phyloP scores from a whole-genome alignment of 2,329 filamentous ascomycete genomes.

The Colletotrichum lentis region DNA sequence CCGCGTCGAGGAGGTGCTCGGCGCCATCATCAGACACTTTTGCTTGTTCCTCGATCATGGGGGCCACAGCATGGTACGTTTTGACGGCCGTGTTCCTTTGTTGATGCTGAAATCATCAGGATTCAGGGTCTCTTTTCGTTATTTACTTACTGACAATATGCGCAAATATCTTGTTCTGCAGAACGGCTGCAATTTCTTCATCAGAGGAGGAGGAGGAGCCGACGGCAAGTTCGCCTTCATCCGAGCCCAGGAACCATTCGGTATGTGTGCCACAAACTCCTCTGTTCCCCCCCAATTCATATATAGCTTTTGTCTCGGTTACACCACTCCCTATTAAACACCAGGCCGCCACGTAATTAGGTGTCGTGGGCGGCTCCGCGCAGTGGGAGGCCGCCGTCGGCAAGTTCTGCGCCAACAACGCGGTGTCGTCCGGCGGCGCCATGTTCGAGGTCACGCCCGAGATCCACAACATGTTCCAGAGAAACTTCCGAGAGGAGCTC shows the following conservation, averaged over 20 bases:
- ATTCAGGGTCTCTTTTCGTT: too few relatives aligned
- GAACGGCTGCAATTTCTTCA: constrained; percentile 29
- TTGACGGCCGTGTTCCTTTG: not conserved
- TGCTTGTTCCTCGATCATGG: constrained; percentile 34
- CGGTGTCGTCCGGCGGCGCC: too few relatives aligned
- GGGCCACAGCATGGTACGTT: constrained; percentile 34
- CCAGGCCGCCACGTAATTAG: too few relatives aligned
- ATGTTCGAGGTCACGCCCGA: not conserved
- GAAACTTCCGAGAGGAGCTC: not conserved
- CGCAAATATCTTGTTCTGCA: not conserved
- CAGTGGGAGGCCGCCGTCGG: constrained; percentile 29
- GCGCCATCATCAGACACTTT: not conserved
- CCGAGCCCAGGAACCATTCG: constrained; percentile 1
- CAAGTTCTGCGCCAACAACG: constrained; percentile 10
- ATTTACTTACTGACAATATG: too few relatives aligned
- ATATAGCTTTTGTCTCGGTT: too few relatives aligned
- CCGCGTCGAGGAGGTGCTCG: not conserved
- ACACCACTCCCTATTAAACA: too few relatives aligned
- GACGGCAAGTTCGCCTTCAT: not conserved
- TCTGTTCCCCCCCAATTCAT: too few relatives aligned
- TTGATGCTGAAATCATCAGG: too few relatives aligned
- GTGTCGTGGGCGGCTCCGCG: constrained; percentile 18
- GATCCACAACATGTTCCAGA: not conserved
- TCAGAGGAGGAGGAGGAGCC: too few relatives aligned
- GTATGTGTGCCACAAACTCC: too few relatives aligned